These are phyloP conservation scores for Calonectria naviculata DNA, from an alignment of 2,329 filamentous ascomycete genomes.

Conservation along the genomic window DNA sequence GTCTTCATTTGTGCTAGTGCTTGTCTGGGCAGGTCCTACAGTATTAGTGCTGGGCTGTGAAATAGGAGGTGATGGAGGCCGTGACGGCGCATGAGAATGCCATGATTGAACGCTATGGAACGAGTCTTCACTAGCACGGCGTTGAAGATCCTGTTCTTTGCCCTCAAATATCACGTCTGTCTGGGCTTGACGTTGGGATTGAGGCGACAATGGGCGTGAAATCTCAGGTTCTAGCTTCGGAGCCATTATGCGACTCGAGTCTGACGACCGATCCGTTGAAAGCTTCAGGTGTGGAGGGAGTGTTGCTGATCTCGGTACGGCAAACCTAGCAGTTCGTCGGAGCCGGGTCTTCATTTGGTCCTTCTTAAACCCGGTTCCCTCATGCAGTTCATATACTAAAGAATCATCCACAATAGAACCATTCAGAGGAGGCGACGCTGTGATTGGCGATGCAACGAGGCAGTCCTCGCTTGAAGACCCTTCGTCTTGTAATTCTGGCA, in stretches of 20 bases:
- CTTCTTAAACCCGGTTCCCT: slow-evolving; percentile 43
- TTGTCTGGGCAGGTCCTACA: slow-evolving; percentile 10
- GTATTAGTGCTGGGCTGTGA: slow-evolving; percentile 54
- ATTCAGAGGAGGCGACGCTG: slow-evolving; percentile 17
- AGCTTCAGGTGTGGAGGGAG: slow-evolving; percentile 43
- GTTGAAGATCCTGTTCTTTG: slow-evolving; percentile 18
- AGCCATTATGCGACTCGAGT: slow-evolving; percentile 37
- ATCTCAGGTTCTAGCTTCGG: slow-evolving; percentile 12
- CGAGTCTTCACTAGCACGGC: slow-evolving; percentile 54
- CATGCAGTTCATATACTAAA: slow-evolving; percentile 42
- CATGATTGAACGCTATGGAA: slow-evolving; percentile 66
- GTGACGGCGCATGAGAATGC: slow-evolving; percentile 52
- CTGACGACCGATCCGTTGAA: slow-evolving; percentile 31
- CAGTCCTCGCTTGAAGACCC: neutral
- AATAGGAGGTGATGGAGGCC: slow-evolving; percentile 56
- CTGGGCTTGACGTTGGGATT: neutral
- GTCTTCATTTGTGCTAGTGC: neutral
- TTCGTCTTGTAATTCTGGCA: slow-evolving; percentile 3
- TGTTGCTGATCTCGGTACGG: slow-evolving; percentile 41
- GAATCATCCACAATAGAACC: slow-evolving; percentile 22
- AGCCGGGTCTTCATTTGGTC: slow-evolving; percentile 45
- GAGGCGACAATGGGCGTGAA: neutral
- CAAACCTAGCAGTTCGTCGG: slow-evolving; percentile 44
- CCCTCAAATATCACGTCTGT: neutral
- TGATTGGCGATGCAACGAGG: neutral